Conservation (phyloP, 352 stramenopile genomes). For the Detonula confervacea region DNA sequence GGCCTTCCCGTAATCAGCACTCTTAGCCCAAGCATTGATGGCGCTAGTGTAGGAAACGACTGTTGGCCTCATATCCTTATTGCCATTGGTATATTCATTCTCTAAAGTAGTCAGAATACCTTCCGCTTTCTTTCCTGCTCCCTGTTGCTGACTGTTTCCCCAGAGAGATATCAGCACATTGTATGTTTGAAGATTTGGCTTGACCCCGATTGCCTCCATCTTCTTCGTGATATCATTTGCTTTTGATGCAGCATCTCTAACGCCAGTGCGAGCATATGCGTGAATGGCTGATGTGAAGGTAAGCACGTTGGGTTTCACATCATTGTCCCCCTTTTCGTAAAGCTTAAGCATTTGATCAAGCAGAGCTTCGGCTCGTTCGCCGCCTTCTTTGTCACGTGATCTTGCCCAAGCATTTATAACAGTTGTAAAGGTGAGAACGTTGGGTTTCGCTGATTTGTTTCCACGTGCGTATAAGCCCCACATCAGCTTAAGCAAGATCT, state of each 20-base stretch:
- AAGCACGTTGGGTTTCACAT: constrained; percentile 61
- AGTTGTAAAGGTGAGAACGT: constrained; percentile 49
- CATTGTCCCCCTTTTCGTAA: constrained; percentile 33
- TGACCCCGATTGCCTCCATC: constrained; percentile 47
- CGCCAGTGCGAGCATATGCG: constrained; percentile 48
- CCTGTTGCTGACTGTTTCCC: constrained; percentile 48
- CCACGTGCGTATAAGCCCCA: constrained; percentile 55
- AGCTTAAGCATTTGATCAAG: constrained; percentile 50
- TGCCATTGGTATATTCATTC: constrained; percentile 33
- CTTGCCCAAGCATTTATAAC: constrained; percentile 63
- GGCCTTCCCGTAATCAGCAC: constrained; percentile 45
- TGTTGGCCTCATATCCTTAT: constrained; percentile 35
- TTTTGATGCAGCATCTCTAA: constrained; percentile 46
- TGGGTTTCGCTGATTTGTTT: constrained; percentile 54
- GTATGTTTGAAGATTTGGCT: constrained; percentile 41
- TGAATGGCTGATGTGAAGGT: constrained; percentile 63
- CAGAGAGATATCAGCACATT: constrained; percentile 51
- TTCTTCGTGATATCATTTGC: constrained; percentile 54
- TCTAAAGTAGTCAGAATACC: constrained; percentile 51
- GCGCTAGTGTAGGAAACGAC: constrained; percentile 61
- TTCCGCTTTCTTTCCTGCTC: constrained; percentile 38
- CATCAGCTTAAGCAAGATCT: constrained; percentile 61
- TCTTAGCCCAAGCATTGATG: constrained; percentile 73
- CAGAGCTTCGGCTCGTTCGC: constrained; percentile 39
- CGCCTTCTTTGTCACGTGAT: constrained; percentile 35